Conservation (phyloP, 805 yeast genomes). For the Komagataella kurtzmanii region DNA sequence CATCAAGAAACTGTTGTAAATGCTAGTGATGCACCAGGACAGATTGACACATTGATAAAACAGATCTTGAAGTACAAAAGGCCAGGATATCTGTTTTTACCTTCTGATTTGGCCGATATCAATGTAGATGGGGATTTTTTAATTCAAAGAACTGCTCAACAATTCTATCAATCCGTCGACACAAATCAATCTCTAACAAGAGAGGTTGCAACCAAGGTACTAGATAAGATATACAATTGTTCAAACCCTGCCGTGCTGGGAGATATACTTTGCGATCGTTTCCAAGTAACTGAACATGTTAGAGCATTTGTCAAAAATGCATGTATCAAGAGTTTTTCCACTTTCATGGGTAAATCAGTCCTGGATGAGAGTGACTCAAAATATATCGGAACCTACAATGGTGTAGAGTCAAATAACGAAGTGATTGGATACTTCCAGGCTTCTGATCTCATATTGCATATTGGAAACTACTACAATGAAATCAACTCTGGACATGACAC, state of each 20-base stretch:
- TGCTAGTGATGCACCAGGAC: constrained; percentile 32
- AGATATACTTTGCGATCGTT: constrained; percentile 61
- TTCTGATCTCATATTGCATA: constrained; percentile 55
- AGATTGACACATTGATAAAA: constrained; percentile 56
- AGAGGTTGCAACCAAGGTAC: constrained; percentile 27
- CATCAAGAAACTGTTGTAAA: constrained; percentile 35
- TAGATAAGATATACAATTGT: constrained; percentile 36
- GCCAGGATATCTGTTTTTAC: constrained; percentile 78
- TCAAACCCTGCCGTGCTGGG: constrained; percentile 53
- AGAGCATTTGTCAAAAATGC: constrained; percentile 35
- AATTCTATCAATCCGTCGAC: constrained; percentile 11
- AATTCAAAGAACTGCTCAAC: constrained; percentile 11
- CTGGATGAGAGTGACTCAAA: constrained; percentile 55
- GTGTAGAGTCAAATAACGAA: constrained; percentile 35
- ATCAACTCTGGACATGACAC: constrained; percentile 58
- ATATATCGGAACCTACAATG: constrained; percentile 65
- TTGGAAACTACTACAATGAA: constrained; percentile 61
- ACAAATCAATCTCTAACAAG: constrained; percentile 13
- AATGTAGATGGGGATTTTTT: constrained; percentile 19
- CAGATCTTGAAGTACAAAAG: constrained; percentile 42
- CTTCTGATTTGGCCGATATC: constrained; percentile 49
- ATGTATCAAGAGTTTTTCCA: constrained; percentile 41
- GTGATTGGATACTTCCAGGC: constrained; percentile 32
- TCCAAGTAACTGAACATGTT: constrained; percentile 28
- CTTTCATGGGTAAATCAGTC: constrained; percentile 59